phyloP scores from a whole-genome alignment of 345 rosid species.

The Dovyalis caffra region DNA sequence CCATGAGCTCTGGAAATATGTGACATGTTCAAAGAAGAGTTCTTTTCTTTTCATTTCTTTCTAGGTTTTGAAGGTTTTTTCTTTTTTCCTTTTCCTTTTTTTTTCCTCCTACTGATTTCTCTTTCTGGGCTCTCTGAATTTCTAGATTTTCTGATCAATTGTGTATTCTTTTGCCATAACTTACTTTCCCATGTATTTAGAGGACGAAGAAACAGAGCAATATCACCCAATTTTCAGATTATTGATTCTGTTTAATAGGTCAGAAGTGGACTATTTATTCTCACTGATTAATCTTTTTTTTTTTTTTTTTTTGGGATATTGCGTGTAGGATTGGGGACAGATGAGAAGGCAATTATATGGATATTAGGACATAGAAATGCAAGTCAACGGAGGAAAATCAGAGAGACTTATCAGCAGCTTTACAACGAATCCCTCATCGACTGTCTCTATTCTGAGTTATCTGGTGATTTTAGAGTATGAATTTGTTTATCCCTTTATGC shows the following conservation, averaged over 20 bases:
- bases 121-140: not conserved
- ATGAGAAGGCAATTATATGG: conserved; percentile 58
- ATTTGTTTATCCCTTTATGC: conserved; percentile 26
- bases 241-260: not conserved
- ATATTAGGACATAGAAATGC: conserved; percentile 71
- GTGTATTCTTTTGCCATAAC: not conserved
- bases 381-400: conserved; percentile 64
- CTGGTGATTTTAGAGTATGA: conserved; percentile 79
- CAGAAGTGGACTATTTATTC: not conserved
- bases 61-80: not conserved
- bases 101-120: not conserved
- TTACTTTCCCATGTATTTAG: not conserved
- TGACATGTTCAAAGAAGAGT: no score
- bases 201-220: not conserved
- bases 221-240: not conserved
- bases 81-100: not conserved
- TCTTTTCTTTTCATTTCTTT: not conserved
- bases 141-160: conserved; percentile 1
- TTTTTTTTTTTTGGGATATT: not conserved
- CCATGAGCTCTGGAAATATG: not conserved
- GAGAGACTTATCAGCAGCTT: conserved; percentile 58
- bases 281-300: not conserved
- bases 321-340: conserved; percentile 68
- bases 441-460: conserved; percentile 60
- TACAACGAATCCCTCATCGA: conserved; percentile 59